Conservation (phyloP, 345 rosid genomes). For the Populus ilicifolia region DNA sequence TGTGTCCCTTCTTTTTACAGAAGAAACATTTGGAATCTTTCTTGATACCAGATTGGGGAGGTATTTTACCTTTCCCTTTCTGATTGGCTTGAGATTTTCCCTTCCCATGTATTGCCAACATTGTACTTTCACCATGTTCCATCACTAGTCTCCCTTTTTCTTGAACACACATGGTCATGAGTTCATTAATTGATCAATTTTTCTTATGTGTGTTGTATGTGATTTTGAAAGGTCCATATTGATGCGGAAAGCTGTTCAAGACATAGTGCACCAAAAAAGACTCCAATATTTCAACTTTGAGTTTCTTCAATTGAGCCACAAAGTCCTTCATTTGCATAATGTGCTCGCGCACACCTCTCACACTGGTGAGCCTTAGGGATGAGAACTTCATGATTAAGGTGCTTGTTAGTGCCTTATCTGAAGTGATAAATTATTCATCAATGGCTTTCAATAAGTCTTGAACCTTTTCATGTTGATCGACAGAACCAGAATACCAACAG, state of each 20-base stretch:
- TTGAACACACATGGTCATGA: neutral
- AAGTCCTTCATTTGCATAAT: neutral
- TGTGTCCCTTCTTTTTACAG: neutral
- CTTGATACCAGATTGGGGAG: neutral
- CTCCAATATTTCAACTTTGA: neutral
- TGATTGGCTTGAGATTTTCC: neutral
- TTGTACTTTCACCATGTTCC: neutral
- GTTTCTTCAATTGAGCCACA: neutral
- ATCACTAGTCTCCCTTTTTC: neutral
- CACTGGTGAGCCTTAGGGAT: neutral
- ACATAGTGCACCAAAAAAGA: neutral
- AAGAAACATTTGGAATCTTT: neutral
- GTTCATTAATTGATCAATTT: neutral
- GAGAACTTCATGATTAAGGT: neutral
- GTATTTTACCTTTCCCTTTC: neutral
- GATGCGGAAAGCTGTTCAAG: neutral
- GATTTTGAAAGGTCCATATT: neutral
- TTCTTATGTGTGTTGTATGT: neutral
- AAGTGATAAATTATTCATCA: neutral
- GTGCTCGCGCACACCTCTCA: neutral
- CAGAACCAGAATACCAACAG: neutral
- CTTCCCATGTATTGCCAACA: neutral
- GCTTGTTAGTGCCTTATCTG: neutral
- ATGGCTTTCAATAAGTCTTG: neutral
- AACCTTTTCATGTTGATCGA: neutral